Percentiles rank a stretch among this genome's conserved stretches.
Evolutionary conservation across 306 rosid genomes (phyloP).

Genomic region (Cotoneaster glaucophyllus): DNA sequence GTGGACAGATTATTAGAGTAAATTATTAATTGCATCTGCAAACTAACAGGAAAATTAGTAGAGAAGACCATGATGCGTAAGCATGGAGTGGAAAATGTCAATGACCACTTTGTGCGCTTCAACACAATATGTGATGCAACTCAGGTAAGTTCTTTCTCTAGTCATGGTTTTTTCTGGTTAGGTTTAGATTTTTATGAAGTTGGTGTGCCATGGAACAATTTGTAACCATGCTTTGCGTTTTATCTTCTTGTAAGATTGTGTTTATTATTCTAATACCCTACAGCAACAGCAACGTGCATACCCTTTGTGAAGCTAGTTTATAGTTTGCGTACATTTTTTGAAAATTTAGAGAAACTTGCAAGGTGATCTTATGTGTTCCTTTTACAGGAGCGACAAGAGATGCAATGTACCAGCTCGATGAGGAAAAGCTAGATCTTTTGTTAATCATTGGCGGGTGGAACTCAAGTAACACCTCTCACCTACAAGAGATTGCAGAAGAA

Average conservation of each 20-base stretch:
- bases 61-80: constrained; percentile 86
- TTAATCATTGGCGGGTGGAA: constrained; percentile 95
- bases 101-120: constrained; percentile 81
- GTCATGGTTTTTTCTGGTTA: background rate
- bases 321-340: background rate
- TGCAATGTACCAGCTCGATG: constrained; percentile 96
- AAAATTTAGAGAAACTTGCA: background rate
- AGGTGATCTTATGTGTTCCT: constrained; percentile 1
- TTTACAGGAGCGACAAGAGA: constrained; percentile 85
- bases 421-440: constrained; percentile 64
- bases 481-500: constrained; percentile 92
- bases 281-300: background rate
- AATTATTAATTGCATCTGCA: constrained; percentile 3
- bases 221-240: background rate
- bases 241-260: background rate
- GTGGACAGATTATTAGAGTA: background rate
- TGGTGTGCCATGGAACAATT: background rate
- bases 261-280: background rate
- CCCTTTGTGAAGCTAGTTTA: background rate
- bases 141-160: constrained; percentile 46
- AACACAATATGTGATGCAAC: constrained; percentile 98
- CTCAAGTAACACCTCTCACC: constrained; percentile 94
- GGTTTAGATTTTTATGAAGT: background rate
- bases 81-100: constrained; percentile 74
- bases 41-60: constrained; percentile 60